Base-by-base conservation (phyloP, 108 stramenopile species). In the Chaetoceros tenuissimus region DNA sequence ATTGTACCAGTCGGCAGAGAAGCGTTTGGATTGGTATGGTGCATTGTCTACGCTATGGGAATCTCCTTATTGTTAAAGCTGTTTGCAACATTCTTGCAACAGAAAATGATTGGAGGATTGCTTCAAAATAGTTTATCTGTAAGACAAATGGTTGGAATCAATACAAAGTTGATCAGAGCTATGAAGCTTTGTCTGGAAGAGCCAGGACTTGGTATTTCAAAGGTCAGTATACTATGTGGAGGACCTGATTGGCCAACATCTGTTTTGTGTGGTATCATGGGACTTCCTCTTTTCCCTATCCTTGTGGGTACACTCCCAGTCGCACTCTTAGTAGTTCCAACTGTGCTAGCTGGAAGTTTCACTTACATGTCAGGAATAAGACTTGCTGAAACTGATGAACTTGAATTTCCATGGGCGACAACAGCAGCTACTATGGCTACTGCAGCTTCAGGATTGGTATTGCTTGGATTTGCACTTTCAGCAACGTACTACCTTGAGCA, bases 161-260 rank as follows among this genome's bases (percentile, higher is more conserved):
- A 84, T 52, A 67, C 72, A 20, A 62, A 53, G 0, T 23, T 73
- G 24, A 75, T 84, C 55, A 66, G 64, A 25, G 66, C 77, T 2
- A 69, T 80, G 67, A 46, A 63, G 25, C 62, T 77, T 43, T 61
- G 77, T 1, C 63, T 84, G 3, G 53, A 56, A 23, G 27, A 74
- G 59, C 50, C 56, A 24, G 75, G 79, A 1, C 23, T 84, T 20
- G 66, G 68, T 26, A 21, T 73, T 19, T 51, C 70, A 48, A 84
- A 84, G 62, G 77, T 80, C 13, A 51, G 68, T 10, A 73, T 84
- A 16, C 58, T 84, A 43, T 61, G 75, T 57, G 83, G 83, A 16
- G 81, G 81, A 13, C 81, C 81, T 24, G 79, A 73, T 53, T 79
- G 70, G 63, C 74, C 77, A 48, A 81, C 79, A 3, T 67, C 65